Percentiles rank a stretch among this genome's conserved stretches.
Evolutionary conservation across 192 early-diverging fungal species (phyloP).

Genomic region (Phycomyces nitens): DNA sequence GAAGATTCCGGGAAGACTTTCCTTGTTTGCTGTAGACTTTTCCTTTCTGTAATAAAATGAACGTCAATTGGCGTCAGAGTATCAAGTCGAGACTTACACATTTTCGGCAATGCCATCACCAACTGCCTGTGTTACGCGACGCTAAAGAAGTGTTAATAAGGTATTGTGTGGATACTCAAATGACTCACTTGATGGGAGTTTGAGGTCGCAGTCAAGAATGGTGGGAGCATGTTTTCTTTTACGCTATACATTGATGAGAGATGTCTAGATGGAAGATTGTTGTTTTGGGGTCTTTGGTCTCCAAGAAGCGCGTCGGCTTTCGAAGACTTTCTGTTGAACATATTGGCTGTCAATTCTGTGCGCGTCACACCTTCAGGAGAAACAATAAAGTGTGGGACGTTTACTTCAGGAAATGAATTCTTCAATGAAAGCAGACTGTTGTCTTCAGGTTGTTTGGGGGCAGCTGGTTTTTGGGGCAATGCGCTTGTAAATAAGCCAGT

Average conservation of each 20-base stretch:
- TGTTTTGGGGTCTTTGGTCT: neutral
- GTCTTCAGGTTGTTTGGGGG: neutral
- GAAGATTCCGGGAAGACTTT: neutral
- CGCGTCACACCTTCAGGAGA: neutral
- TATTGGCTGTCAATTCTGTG: neutral
- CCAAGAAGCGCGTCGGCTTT: neutral
- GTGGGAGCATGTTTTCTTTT: neutral
- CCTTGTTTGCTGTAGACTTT: neutral
- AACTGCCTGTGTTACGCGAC: neutral
- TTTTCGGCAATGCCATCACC: neutral
- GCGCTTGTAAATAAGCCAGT: neutral
- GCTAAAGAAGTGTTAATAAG: neutral
- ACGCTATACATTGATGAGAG: neutral
- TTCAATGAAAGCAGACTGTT: neutral
- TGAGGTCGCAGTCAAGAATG: neutral
- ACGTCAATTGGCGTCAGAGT: neutral
- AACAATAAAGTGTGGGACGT: constrained; percentile 1
- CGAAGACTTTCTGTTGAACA: neutral
- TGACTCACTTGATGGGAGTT: neutral
- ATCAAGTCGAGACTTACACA: neutral
- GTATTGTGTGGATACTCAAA: neutral
- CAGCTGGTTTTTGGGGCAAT: neutral
- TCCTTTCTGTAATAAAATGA: neutral
- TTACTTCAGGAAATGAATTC: neutral
- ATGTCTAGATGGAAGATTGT: neutral